These are phyloP conservation scores for Talaromyces piceae DNA, from an alignment of 2,329 filamentous ascomycete genomes.

Conservation along the genomic window DNA sequence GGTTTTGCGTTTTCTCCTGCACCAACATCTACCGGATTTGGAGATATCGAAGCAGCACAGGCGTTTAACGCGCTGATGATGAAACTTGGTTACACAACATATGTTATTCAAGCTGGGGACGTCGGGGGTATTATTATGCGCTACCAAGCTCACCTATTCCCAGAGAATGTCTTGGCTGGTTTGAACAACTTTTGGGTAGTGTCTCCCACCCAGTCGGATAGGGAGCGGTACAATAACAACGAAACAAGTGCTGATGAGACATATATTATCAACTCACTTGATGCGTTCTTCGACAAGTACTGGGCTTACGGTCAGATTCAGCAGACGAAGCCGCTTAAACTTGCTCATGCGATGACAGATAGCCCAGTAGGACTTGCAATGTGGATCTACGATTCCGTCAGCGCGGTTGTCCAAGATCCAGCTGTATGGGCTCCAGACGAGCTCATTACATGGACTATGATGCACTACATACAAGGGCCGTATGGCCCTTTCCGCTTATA, in stretches of 20 bases:
- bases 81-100: slow-evolving; percentile 56
- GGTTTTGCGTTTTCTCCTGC: slow-evolving; percentile 49
- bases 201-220: slow-evolving; percentile 20
- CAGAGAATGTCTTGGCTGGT: slow-evolving; percentile 47
- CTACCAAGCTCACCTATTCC: slow-evolving; percentile 53
- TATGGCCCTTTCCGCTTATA: not conserved
- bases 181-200: slow-evolving; percentile 17
- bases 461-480: not conserved
- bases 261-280: not conserved
- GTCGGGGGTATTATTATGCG: slow-evolving; percentile 62
- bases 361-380: slow-evolving; percentile 63
- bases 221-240: slow-evolving; percentile 17
- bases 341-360: slow-evolving; percentile 63
- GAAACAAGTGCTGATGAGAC: slow-evolving; percentile 8
- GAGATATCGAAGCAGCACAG: slow-evolving; percentile 56
- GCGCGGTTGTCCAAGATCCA: not conserved
- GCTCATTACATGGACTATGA: not conserved
- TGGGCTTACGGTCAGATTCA: slow-evolving; percentile 53
- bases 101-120: slow-evolving; percentile 58
- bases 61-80: slow-evolving; percentile 62
- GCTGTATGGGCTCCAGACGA: not conserved
- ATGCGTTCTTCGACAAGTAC: slow-evolving; percentile 17
- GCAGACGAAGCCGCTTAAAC: slow-evolving; percentile 62
- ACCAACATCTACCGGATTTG: slow-evolving; percentile 47
- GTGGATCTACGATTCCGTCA: slow-evolving; percentile 62